A percentile compares a stretch with the other conserved stretches of the same genome.
Evolutionary conservation across 2,329 filamentous ascomycete genomes (phyloP).

Genomic region (Penicillium corylophilum): DNA sequence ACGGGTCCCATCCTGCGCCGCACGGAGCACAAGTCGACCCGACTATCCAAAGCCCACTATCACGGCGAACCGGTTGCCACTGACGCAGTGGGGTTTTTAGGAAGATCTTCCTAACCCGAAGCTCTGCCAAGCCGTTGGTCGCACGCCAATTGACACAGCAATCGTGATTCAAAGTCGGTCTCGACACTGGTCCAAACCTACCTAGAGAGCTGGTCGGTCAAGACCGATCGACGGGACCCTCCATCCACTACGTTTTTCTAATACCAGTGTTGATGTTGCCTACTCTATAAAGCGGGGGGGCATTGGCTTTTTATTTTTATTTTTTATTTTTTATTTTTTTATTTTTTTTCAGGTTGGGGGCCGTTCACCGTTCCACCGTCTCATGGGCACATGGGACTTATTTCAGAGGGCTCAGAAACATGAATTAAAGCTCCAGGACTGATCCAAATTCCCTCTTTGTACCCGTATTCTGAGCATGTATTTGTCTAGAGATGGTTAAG

Average conservation of each 20-base stretch:
- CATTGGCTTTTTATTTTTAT: slow-evolving; percentile 10
- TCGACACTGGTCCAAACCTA: background rate
- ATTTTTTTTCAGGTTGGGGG: background rate
- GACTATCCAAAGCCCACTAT: background rate
- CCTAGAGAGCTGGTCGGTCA: slow-evolving; percentile 8
- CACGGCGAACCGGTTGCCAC: slow-evolving; percentile 7
- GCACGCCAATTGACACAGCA: background rate
- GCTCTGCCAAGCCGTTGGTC: slow-evolving; percentile 9
- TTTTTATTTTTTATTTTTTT: background rate
- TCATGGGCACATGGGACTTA: background rate
- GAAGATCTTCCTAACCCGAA: slow-evolving; percentile 7
- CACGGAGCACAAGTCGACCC: background rate
- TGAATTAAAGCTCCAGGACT: background rate
- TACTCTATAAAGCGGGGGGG: slow-evolving; percentile 18
- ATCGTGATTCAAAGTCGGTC: background rate
- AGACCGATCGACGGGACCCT: slow-evolving; percentile 6
- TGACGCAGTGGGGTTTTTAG: slow-evolving; percentile 15
- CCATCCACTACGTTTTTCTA: background rate
- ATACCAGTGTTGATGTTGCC: background rate
- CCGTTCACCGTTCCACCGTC: background rate
- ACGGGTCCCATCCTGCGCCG: slow-evolving; percentile 3
- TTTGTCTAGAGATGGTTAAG: background rate
- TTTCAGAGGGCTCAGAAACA: background rate
- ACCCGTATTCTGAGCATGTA: background rate
- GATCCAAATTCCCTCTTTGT: background rate